Evolutionary conservation across 371 early-diverging fungal genomes (phyloP).

Genomic region (Mucor sp.): DNA sequence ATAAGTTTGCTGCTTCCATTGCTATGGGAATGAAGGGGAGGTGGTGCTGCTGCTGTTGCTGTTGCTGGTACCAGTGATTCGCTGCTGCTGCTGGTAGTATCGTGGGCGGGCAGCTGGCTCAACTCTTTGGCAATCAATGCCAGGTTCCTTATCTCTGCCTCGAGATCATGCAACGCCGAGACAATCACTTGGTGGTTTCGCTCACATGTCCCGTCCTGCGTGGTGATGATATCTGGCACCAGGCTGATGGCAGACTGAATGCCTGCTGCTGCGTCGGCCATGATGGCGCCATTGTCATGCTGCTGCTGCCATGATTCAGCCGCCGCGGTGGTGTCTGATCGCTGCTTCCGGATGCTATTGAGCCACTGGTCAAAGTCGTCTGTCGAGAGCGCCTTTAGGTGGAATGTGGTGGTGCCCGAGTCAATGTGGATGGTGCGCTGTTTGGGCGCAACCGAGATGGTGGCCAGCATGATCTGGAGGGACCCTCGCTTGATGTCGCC

Average conservation of each 20-base stretch:
- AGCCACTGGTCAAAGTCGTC: slow-evolving; percentile 69
- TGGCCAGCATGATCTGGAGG: slow-evolving; percentile 60
- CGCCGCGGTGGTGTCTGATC: neutral
- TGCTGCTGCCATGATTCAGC: slow-evolving; percentile 9
- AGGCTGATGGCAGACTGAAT: neutral
- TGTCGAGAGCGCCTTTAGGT: slow-evolving; percentile 66
- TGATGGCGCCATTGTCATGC: neutral
- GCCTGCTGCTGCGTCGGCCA: neutral
- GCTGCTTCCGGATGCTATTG: slow-evolving; percentile 25
- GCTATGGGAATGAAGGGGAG: neutral
- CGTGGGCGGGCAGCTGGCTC: neutral
- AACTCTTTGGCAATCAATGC: neutral
- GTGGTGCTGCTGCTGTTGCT: neutral
- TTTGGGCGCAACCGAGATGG: slow-evolving; percentile 60
- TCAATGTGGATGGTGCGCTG: slow-evolving; percentile 77
- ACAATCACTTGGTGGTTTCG: neutral
- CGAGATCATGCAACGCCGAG: neutral
- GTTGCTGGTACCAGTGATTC: neutral
- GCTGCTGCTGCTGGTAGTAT: neutral
- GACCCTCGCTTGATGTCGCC: slow-evolving; percentile 72
- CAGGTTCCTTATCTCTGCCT: neutral
- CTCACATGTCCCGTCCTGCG: neutral
- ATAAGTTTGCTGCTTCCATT: neutral
- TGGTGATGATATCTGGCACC: neutral
- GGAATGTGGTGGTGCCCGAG: slow-evolving; percentile 72